Evolutionary conservation across 225 moss, liverwort and hornwort genomes (phyloP).

Genomic region (Anthoceros angustus): DNA sequence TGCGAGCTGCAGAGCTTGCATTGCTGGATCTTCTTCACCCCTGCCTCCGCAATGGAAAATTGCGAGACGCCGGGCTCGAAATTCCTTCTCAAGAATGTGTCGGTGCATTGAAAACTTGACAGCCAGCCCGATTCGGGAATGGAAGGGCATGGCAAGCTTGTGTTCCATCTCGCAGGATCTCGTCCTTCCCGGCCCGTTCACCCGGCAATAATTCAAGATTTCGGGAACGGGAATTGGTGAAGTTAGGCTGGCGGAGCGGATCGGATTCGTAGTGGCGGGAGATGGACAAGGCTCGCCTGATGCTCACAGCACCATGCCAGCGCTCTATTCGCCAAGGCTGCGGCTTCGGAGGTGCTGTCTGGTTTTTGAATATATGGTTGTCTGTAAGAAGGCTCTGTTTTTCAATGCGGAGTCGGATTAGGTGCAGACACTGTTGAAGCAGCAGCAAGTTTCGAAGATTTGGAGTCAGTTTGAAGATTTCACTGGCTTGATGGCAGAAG

Average conservation of each 20-base stretch:
- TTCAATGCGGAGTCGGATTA: background rate
- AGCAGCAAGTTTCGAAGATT: constrained; percentile 46
- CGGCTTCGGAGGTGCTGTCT: constrained; percentile 15
- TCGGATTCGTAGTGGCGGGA: background rate
- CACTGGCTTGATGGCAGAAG: constrained; percentile 35
- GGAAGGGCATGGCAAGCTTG: too few relatives aligned
- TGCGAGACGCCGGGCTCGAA: too few relatives aligned
- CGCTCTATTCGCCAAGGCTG: constrained; percentile 22
- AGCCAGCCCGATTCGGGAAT: too few relatives aligned
- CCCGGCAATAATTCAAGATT: background rate
- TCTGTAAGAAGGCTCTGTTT: constrained; percentile 1
- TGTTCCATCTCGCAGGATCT: too few relatives aligned
- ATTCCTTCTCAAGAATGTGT: too few relatives aligned
- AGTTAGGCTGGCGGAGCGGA: background rate
- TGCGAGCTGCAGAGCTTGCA: too few relatives aligned
- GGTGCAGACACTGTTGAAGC: constrained; percentile 64
- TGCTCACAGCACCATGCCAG: constrained; percentile 18
- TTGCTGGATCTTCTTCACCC: too few relatives aligned
- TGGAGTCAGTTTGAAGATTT: constrained; percentile 77
- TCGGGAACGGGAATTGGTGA: background rate
- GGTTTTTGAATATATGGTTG: background rate
- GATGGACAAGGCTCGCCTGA: background rate
- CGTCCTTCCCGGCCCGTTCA: too few relatives aligned
- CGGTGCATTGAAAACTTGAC: too few relatives aligned
- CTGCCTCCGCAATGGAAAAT: too few relatives aligned